Conservation (phyloP, 345 rosid species). For the Xanthoceras sorbifolium region DNA sequence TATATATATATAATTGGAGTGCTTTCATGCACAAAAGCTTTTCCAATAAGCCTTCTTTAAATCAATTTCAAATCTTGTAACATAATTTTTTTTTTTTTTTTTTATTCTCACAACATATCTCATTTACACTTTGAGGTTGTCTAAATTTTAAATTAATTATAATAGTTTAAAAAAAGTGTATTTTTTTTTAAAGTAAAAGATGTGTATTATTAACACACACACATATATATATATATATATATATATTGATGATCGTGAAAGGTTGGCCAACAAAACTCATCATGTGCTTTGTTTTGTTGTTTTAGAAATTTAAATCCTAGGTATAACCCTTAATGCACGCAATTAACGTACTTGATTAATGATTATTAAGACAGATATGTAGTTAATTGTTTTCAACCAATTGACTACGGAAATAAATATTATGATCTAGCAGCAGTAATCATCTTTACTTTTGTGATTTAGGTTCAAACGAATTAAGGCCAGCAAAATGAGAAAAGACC, state of each 20-base stretch:
- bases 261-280: neutral
- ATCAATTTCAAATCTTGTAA: neutral
- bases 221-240: too few species aligned
- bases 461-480: neutral
- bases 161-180: too few species aligned
- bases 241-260: neutral
- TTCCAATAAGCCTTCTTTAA: neutral
- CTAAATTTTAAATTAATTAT: neutral
- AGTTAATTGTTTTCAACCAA: neutral
- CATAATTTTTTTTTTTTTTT: neutral
- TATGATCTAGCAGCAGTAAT: too few species aligned
- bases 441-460: too few species aligned
- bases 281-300: neutral
- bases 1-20: neutral
- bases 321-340: neutral
- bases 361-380: neutral
- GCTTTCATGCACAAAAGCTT: neutral
- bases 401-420: too few species aligned
- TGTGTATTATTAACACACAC: too few species aligned
- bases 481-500: neutral
- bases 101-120: too few species aligned
- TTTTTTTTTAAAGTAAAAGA: too few species aligned
- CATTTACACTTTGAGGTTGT: too few species aligned
- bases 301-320: neutral
- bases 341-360: neutral